A percentile compares a stretch with the other conserved stretches of the same genome.
These are phyloP conservation scores for Annona squamosa DNA, from an alignment of 164 flowering plant species.

Conservation along the genomic window DNA sequence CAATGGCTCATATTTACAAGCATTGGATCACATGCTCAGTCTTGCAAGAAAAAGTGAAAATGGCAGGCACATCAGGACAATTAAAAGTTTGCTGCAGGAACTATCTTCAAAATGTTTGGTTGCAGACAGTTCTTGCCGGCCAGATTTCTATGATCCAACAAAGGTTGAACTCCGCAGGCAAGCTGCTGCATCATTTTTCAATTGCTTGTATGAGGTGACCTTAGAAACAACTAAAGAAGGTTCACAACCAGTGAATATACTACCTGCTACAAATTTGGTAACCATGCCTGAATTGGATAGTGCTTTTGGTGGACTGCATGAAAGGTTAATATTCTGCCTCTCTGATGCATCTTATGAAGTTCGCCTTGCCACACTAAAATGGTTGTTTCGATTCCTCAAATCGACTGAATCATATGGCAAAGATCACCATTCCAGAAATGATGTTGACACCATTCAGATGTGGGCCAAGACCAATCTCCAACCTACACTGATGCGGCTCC, in stretches of 20 bases:
- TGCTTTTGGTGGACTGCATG: constrained; percentile 28
- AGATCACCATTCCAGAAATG: constrained; percentile 16
- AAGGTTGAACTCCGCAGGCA: constrained; percentile 61
- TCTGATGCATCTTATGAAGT: constrained; percentile 79
- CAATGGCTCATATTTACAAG: constrained; percentile 45
- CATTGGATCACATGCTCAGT: constrained; percentile 69
- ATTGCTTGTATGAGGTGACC: constrained; percentile 46
- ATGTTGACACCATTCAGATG: constrained; percentile 18
- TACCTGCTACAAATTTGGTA: constrained; percentile 16
- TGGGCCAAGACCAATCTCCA: constrained; percentile 61
- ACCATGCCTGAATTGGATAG: constrained; percentile 22
- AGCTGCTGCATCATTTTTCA: constrained; percentile 66
- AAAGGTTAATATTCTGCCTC: constrained; percentile 42
- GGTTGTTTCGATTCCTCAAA: constrained; percentile 57
- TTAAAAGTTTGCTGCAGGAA: constrained; percentile 50
- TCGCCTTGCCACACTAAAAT: constrained; percentile 74
- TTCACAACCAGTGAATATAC: constrained; percentile 14
- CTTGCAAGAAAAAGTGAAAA: constrained; percentile 43
- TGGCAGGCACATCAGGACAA: constrained; percentile 28
- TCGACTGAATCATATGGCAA: constrained; percentile 18
- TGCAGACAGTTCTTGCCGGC: constrained; percentile 25
- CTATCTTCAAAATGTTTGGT: constrained; percentile 59
- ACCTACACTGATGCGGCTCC: constrained; percentile 37
- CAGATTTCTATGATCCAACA: constrained; percentile 66
- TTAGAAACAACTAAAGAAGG: constrained; percentile 30